Conservation (phyloP, 768 basidiomycete genomes). For the Daedalea quercina region DNA sequence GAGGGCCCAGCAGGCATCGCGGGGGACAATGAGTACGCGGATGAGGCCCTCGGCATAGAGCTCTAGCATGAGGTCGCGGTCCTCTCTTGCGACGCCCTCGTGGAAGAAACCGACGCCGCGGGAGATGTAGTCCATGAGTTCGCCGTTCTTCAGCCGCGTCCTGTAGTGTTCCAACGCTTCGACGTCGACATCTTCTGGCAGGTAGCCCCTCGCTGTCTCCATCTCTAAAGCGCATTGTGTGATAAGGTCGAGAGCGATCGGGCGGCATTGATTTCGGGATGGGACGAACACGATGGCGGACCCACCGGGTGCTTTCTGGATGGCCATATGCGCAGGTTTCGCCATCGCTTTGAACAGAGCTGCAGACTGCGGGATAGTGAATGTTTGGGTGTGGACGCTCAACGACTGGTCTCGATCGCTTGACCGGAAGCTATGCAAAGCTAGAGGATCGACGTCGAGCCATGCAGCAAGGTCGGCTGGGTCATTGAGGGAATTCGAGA, state of each 20-base stretch:
- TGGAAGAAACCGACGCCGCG: conserved; percentile 89
- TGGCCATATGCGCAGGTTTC: conserved; percentile 80
- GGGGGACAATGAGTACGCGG: conserved; percentile 74
- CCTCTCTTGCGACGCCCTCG: conserved; percentile 56
- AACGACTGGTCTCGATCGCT: conserved; percentile 79
- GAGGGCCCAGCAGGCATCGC: conserved; percentile 84
- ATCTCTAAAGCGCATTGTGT: conserved; percentile 79
- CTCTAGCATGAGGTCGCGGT: conserved; percentile 69
- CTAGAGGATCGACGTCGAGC: conserved; percentile 62
- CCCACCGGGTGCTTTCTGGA: conserved; percentile 41
- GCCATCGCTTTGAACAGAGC: conserved; percentile 88
- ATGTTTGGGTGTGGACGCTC: conserved; percentile 60
- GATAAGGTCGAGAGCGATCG: conserved; percentile 76
- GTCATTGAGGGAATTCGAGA: conserved; percentile 76
- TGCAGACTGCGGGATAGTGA: conserved; percentile 81
- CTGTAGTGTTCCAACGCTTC: conserved; percentile 56
- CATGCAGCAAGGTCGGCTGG: conserved; percentile 76
- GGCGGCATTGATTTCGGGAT: conserved; percentile 67
- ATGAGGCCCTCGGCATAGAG: conserved; percentile 78
- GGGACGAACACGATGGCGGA: conserved; percentile 83
- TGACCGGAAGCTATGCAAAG: conserved; percentile 73
- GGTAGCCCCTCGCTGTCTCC: conserved; percentile 62
- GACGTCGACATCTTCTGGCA: conserved; percentile 41
- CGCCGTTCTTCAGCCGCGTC: conserved; percentile 50
- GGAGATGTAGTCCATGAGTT: conserved; percentile 64